Evolutionary conservation across 805 yeast genomes (phyloP).

Genomic region (Hanseniaspora taiwanica): DNA sequence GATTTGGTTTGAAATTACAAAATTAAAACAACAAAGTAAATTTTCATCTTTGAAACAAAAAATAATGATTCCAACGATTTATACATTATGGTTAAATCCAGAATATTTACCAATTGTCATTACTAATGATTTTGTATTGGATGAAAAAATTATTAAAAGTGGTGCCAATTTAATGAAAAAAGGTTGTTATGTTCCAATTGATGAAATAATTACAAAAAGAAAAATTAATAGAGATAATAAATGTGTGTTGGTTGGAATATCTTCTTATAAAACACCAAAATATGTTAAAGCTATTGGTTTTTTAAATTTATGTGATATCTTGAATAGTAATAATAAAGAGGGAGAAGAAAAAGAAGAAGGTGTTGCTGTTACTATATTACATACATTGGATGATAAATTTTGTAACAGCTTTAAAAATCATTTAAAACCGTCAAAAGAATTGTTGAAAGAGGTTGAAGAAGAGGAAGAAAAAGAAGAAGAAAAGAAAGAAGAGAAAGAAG

Average conservation of each 20-base stretch:
- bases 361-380: slow-evolving; percentile 64
- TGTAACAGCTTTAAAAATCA: slow-evolving; percentile 35
- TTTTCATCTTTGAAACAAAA: neutral
- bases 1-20: neutral
- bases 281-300: slow-evolving; percentile 63
- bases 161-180: slow-evolving; percentile 81
- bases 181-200: slow-evolving; percentile 32
- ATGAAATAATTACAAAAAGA: slow-evolving; percentile 3
- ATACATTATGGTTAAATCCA: slow-evolving; percentile 59
- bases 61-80: slow-evolving; percentile 55
- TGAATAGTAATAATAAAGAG: slow-evolving; percentile 26
- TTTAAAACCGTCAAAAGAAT: slow-evolving; percentile 30
- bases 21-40: neutral
- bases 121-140: slow-evolving; percentile 66
- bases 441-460: slow-evolving; percentile 12
- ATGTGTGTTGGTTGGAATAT: slow-evolving; percentile 64
- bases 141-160: slow-evolving; percentile 36
- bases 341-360: slow-evolving; percentile 48
- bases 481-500: slow-evolving; percentile 5
- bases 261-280: slow-evolving; percentile 42
- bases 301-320: slow-evolving; percentile 31
- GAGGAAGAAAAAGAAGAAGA: slow-evolving; percentile 5
- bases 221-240: slow-evolving; percentile 14
- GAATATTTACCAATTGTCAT: slow-evolving; percentile 45
- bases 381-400: slow-evolving; percentile 54